Evolutionary conservation across 768 basidiomycete species (phyloP).

Genomic region (Terana coerulea): DNA sequence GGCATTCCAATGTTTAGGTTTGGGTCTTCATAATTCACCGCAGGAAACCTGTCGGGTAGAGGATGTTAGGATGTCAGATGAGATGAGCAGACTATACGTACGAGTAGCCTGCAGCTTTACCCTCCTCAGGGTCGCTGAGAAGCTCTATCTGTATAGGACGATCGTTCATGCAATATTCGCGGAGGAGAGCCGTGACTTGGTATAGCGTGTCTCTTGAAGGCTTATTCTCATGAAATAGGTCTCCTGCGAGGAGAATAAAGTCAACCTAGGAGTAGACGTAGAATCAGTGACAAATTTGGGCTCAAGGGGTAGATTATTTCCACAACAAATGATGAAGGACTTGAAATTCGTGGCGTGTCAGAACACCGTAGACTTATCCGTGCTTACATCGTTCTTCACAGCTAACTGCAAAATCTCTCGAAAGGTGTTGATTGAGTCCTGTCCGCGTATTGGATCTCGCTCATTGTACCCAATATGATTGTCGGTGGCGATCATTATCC

Average conservation of each 20-base stretch:
- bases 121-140: conserved; percentile 89
- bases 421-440: conserved; percentile 95
- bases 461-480: conserved; percentile 96
- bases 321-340: too few species aligned
- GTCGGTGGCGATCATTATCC: conserved; percentile 89
- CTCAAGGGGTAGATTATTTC: too few species aligned
- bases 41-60: conserved; percentile 71
- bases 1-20: conserved; percentile 96
- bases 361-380: too few species aligned
- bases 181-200: conserved; percentile 81
- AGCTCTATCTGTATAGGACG: conserved; percentile 89
- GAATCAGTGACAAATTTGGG: not conserved
- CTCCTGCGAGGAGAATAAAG: conserved; percentile 91
- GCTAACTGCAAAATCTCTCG: conserved; percentile 90
- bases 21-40: conserved; percentile 94
- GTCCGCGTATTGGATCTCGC: conserved; percentile 89
- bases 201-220: conserved; percentile 89
- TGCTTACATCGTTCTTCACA: conserved; percentile 76
- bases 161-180: conserved; percentile 88
- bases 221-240: conserved; percentile 97
- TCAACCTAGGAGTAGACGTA: conserved; percentile 62
- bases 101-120: conserved; percentile 82
- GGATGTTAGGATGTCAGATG: conserved; percentile 1
- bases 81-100: conserved; percentile 34
- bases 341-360: too few species aligned